Conservation (phyloP, 2,329 filamentous ascomycete genomes). For the Coniochaeta sp. region DNA sequence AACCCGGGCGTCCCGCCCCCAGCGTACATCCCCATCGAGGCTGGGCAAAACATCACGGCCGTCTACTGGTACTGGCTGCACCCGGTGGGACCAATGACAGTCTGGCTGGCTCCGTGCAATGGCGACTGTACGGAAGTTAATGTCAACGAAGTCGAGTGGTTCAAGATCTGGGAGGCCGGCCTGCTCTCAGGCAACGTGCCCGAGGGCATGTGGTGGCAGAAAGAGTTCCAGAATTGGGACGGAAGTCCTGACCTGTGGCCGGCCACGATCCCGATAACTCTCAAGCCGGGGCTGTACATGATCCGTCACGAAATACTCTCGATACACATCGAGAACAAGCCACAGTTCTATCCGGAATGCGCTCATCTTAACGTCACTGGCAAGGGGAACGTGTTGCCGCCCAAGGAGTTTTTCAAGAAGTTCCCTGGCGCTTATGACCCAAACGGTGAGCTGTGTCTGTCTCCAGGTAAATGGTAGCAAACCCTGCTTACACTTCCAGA, state of each 20-base stretch:
- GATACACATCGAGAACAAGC: slow-evolving; percentile 39
- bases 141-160: slow-evolving; percentile 24
- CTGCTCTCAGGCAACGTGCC: slow-evolving; percentile 23
- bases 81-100: slow-evolving; percentile 31
- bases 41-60: slow-evolving; percentile 27
- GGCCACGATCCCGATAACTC: slow-evolving; percentile 33
- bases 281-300: slow-evolving; percentile 40
- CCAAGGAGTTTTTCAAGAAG: slow-evolving; percentile 19
- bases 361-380: slow-evolving; percentile 28
- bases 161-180: slow-evolving; percentile 35
- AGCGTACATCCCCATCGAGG: slow-evolving; percentile 27
- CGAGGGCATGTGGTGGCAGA: slow-evolving; percentile 30
- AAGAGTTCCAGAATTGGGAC: slow-evolving; percentile 30
- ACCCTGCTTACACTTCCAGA: slow-evolving; percentile 17
- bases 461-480: neutral
- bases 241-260: slow-evolving; percentile 32
- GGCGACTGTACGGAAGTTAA: slow-evolving; percentile 21
- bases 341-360: slow-evolving; percentile 35
- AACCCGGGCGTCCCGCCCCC: slow-evolving; percentile 24
- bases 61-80: slow-evolving; percentile 35
- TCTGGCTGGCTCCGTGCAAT: slow-evolving; percentile 27
- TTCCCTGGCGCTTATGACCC: slow-evolving; percentile 28
- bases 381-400: slow-evolving; percentile 18
- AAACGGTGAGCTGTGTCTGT: slow-evolving; percentile 19
- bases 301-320: slow-evolving; percentile 46